A percentile compares a stretch with the other conserved stretches of the same genome.
phyloP scores from a whole-genome alignment of 2,329 filamentous ascomycete species.

The Penicillium sp. region DNA sequence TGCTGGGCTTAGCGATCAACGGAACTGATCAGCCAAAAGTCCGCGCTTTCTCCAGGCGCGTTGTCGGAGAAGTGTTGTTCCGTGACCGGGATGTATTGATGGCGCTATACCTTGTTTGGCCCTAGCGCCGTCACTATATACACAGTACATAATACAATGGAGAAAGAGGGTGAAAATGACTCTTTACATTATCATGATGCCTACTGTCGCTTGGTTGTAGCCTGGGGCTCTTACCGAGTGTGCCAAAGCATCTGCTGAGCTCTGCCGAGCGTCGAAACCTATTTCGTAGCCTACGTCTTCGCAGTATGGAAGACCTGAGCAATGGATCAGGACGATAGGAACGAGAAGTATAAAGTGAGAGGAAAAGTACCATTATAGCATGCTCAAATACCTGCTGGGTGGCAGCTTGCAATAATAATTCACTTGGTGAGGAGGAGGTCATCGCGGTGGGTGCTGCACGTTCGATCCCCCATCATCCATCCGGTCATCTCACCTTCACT shows the following conservation, averaged over 20 bases:
- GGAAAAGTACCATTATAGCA: too few species aligned
- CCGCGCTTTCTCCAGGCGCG: conserved; percentile 30
- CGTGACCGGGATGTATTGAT: background rate
- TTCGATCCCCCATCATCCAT: background rate
- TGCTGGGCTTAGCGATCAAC: conserved; percentile 27
- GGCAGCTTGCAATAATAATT: too few species aligned
- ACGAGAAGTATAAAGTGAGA: too few species aligned
- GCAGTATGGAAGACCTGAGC: too few species aligned
- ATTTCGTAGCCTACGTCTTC: too few species aligned
- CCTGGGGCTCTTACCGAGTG: too few species aligned
- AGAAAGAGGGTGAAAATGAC: background rate
- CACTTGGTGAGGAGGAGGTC: background rate
- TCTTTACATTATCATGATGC: too few species aligned
- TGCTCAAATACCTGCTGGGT: too few species aligned
- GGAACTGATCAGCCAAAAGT: conserved; percentile 30
- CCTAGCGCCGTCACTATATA: conserved; percentile 2
- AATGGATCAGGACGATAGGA: too few species aligned
- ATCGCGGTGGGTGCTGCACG: background rate
- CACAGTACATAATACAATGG: background rate
- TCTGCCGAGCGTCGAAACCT: too few species aligned
- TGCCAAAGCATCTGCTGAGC: too few species aligned
- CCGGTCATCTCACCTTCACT: background rate
- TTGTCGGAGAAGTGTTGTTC: conserved; percentile 20
- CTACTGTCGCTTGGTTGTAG: too few species aligned
- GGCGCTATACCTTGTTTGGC: conserved; percentile 1